phyloP scores from a whole-genome alignment of 75 land plant species.

The Pinus tabuliformis region DNA sequence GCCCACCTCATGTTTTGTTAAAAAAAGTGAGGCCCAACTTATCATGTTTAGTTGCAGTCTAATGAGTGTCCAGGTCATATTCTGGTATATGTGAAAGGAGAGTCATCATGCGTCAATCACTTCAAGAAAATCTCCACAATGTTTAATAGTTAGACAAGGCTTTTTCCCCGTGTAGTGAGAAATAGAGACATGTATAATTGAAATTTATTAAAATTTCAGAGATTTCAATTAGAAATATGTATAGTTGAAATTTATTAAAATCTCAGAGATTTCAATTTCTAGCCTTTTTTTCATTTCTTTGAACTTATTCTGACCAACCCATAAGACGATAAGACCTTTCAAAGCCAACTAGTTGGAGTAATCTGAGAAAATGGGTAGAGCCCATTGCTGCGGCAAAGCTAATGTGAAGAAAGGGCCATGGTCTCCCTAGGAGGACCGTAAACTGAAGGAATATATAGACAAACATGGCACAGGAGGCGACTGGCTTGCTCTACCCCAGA shows the following conservation, averaged over 20 bases:
- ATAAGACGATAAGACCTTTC: too few species aligned
- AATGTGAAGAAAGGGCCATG: constrained; percentile 75
- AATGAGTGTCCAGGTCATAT: too few species aligned
- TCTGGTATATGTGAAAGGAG: not conserved
- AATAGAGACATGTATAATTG: too few species aligned
- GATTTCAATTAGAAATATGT: too few species aligned
- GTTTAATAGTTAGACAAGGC: too few species aligned
- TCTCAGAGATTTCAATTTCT: too few species aligned
- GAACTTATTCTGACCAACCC: not conserved
- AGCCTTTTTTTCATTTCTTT: too few species aligned
- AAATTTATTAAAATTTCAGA: too few species aligned
- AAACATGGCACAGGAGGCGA: constrained; percentile 69
- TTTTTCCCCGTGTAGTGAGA: not conserved
- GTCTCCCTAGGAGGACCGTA: constrained; percentile 59
- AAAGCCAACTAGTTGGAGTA: not conserved
- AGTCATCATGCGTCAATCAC: not conserved
- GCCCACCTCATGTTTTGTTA: too few species aligned
- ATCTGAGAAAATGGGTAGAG: constrained; percentile 34
- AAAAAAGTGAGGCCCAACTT: not conserved
- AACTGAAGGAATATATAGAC: constrained; percentile 54
- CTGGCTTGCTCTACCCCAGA: constrained; percentile 47
- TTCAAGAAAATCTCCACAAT: too few species aligned
- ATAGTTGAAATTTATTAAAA: not conserved
- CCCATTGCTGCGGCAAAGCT: constrained; percentile 65
- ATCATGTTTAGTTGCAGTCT: not conserved